These are phyloP conservation scores for Paecilomyces sp. DNA, from an alignment of 2,329 filamentous ascomycete species.

Conservation along the genomic window DNA sequence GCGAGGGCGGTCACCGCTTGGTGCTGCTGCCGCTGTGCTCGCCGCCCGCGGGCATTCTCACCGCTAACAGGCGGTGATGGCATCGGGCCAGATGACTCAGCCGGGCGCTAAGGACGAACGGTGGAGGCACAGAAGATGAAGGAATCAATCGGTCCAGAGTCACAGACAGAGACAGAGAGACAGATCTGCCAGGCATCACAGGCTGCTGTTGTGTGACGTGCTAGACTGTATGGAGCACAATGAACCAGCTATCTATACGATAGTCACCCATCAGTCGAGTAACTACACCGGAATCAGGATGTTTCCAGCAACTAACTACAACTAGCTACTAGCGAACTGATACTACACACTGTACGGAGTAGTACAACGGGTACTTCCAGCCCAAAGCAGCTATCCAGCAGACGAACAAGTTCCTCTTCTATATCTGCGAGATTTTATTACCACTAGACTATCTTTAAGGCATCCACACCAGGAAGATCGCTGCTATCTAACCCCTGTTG, in stretches of 20 bases:
- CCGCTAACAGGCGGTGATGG: slow-evolving; percentile 7
- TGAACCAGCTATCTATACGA: too few species aligned
- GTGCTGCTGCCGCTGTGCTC: not conserved
- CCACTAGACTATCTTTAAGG: not conserved
- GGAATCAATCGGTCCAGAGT: too few species aligned
- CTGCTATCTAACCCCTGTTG: not conserved
- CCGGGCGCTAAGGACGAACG: not conserved
- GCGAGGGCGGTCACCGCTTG: slow-evolving; percentile 23
- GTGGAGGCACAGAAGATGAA: not conserved
- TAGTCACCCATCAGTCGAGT: too few species aligned
- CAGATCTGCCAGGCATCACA: too few species aligned
- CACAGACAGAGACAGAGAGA: too few species aligned
- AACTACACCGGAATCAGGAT: too few species aligned
- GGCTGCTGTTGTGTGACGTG: too few species aligned
- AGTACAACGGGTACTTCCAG: not conserved
- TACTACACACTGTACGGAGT: not conserved
- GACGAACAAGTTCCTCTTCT: not conserved
- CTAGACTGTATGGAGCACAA: too few species aligned
- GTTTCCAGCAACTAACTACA: too few species aligned
- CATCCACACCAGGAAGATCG: not conserved
- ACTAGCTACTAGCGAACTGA: not conserved
- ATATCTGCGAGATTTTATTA: not conserved
- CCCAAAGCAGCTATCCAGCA: not conserved
- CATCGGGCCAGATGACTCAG: not conserved
- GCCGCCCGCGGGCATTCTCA: slow-evolving; percentile 4